phyloP scores from a whole-genome alignment of 164 flowering plant species.

The Umbellularia californica region DNA sequence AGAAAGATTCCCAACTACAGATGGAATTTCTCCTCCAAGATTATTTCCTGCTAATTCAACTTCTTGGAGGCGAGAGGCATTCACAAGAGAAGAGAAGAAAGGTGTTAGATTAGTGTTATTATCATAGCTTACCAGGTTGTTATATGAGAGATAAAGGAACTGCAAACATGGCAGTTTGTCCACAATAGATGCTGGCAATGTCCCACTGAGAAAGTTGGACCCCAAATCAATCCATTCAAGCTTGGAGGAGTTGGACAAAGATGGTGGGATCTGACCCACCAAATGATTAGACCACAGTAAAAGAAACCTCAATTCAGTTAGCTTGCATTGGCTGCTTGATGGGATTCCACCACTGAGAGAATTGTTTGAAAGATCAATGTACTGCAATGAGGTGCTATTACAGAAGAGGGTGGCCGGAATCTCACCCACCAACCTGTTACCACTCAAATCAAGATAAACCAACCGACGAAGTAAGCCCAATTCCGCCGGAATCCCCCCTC shows the following conservation, averaged over 20 bases:
- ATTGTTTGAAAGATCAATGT: conserved; percentile 82
- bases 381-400: conserved; percentile 51
- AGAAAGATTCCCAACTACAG: conserved; percentile 62
- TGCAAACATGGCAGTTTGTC: conserved; percentile 51
- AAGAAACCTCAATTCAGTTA: conserved; percentile 48
- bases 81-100: conserved; percentile 58
- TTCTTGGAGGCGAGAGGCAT: conserved; percentile 64
- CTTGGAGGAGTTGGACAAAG: conserved; percentile 63
- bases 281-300: conserved; percentile 80
- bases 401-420: conserved; percentile 58
- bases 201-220: conserved; percentile 60
- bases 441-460: conserved; percentile 61
- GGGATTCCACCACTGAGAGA: conserved; percentile 66
- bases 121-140: conserved; percentile 56
- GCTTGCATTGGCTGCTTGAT: conserved; percentile 37
- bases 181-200: conserved; percentile 50
- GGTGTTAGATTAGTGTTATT: conserved; percentile 61
- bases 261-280: conserved; percentile 53
- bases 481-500: conserved; percentile 52
- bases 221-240: conserved; percentile 85
- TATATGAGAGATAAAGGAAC: conserved; percentile 68
- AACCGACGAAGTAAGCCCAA: conserved; percentile 47
- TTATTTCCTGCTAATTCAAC: conserved; percentile 73
- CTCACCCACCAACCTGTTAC: conserved; percentile 48
- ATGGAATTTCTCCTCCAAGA: conserved; percentile 68